Percentiles rank a stretch among this genome's conserved stretches.
phyloP scores from a whole-genome alignment of 495 filamentous ascomycete genomes.

The Poronia punctata region DNA sequence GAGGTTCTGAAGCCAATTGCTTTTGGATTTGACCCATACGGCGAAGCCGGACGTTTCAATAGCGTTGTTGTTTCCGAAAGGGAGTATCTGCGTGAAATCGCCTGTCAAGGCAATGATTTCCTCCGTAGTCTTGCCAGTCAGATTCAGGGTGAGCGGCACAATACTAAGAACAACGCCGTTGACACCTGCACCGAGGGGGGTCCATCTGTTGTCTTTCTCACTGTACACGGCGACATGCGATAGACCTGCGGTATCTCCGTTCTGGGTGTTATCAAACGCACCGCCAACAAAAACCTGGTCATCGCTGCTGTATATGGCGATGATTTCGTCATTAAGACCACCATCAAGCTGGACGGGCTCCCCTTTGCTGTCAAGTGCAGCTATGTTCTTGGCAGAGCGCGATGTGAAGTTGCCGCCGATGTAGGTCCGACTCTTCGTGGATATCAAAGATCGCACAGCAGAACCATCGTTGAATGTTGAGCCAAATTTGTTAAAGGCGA shows the following conservation, averaged over 20 bases:
- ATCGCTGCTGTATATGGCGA: conserved; percentile 57
- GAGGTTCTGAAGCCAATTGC: conserved; percentile 85
- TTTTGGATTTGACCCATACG: conserved; percentile 84
- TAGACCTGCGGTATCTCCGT: conserved; percentile 52
- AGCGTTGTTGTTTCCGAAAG: conserved; percentile 55
- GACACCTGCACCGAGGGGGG: conserved; percentile 75
- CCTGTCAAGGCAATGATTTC: conserved; percentile 74
- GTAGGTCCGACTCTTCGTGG: conserved; percentile 55
- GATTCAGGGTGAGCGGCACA: conserved; percentile 71
- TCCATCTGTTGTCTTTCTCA: conserved; percentile 61
- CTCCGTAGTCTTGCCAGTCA: conserved; percentile 63
- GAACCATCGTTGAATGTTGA: conserved; percentile 57
- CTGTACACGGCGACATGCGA: conserved; percentile 72
- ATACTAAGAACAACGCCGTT: conserved; percentile 70
- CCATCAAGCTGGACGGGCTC: conserved; percentile 52
- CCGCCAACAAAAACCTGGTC: conserved; percentile 76
- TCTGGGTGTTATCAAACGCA: conserved; percentile 68
- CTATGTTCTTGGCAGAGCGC: conserved; percentile 59
- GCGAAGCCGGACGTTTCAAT: conserved; percentile 67
- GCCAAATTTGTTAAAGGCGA: conserved; percentile 67
- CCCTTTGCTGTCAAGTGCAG: conserved; percentile 61
- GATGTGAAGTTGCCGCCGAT: conserved; percentile 82
- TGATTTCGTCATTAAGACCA: conserved; percentile 76
- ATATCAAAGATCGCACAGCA: conserved; percentile 55
- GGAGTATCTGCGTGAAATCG: conserved; percentile 63